Conservation (phyloP, 495 filamentous ascomycete species). For the Hypoxylon perforatum region DNA sequence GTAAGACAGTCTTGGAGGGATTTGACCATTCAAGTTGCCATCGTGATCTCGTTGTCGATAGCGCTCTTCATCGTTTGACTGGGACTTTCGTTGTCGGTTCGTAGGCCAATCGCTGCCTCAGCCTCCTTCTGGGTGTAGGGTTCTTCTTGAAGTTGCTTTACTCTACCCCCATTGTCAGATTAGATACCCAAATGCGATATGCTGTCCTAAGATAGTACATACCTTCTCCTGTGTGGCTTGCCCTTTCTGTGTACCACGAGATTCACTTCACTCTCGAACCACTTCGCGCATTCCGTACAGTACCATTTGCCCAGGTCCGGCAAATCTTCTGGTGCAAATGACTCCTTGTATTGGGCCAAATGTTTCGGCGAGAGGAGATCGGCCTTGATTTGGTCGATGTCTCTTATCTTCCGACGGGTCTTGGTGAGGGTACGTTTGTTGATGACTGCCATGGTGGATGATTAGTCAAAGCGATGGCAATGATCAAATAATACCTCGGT, state of each 20-base stretch:
- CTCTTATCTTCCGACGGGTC: conserved; percentile 71
- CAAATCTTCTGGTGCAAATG: conserved; percentile 85
- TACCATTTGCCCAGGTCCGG: conserved; percentile 86
- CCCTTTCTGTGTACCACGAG: conserved; percentile 80
- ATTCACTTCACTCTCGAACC: conserved; percentile 88
- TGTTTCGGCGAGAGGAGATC: conserved; percentile 82
- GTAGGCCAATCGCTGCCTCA: conserved; percentile 79
- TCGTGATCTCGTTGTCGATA: conserved; percentile 42
- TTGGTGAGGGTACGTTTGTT: conserved; percentile 68
- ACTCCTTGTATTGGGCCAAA: conserved; percentile 77
- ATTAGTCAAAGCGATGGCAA: neutral
- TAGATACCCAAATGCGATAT: conserved; percentile 22
- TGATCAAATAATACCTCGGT: neutral
- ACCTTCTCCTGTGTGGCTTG: conserved; percentile 94
- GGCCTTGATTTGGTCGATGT: conserved; percentile 87
- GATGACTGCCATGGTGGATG: conserved; percentile 59
- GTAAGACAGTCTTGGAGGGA: too few relatives aligned
- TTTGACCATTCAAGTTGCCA: conserved; percentile 34
- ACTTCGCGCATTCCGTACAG: conserved; percentile 95
- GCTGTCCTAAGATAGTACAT: conserved; percentile 36
- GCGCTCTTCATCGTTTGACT: conserved; percentile 11
- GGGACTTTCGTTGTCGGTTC: conserved; percentile 66
- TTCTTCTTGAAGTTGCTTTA: conserved; percentile 79
- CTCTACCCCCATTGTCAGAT: conserved; percentile 59
- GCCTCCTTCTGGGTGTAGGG: conserved; percentile 88